A percentile compares a stretch with the other conserved stretches of the same genome.
These are phyloP conservation scores for Phtheirospermum japonicum DNA, from an alignment of 257 asterid species.

Conservation along the genomic window DNA sequence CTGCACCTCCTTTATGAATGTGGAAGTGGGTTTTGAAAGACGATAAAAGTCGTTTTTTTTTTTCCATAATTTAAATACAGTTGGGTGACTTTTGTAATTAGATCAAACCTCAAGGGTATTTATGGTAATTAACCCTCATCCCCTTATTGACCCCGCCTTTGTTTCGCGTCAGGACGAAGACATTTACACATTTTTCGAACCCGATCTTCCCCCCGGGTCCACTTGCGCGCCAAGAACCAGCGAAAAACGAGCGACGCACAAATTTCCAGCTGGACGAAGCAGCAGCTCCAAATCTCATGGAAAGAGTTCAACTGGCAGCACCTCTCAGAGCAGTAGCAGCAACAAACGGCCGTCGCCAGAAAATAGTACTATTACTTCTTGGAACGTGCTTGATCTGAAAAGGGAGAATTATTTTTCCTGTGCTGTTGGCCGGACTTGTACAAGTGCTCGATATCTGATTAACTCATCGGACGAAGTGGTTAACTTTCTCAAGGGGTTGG, in stretches of 20 bases:
- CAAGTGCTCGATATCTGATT: slow-evolving; percentile 66
- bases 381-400: slow-evolving; percentile 81
- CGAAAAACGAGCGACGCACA: slow-evolving; percentile 45
- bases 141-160: not conserved
- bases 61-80: no score
- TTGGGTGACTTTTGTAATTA: no score
- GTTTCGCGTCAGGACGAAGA: slow-evolving; percentile 70
- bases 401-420: slow-evolving; percentile 87
- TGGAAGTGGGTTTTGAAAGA: no score
- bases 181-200: slow-evolving; percentile 70
- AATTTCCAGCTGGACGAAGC: slow-evolving; percentile 34
- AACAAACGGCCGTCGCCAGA: slow-evolving; percentile 36
- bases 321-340: slow-evolving; percentile 30
- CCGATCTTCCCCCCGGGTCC: slow-evolving; percentile 66
- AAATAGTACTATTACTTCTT: slow-evolving; percentile 38
- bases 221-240: slow-evolving; percentile 37
- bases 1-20: no score
- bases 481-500: slow-evolving; percentile 48
- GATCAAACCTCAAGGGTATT: no score
- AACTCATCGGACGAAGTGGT: slow-evolving; percentile 51
- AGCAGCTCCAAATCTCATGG: slow-evolving; percentile 42
- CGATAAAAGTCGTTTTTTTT: no score
- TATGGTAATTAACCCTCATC: no score
- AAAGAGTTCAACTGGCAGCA: slow-evolving; percentile 33
- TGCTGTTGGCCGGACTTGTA: slow-evolving; percentile 67